Evolutionary conservation across 2,329 filamentous ascomycete species (phyloP), one percentile per base, ranked within the genome.

Genomic region (Phaeosphaeria sp.): DNA sequence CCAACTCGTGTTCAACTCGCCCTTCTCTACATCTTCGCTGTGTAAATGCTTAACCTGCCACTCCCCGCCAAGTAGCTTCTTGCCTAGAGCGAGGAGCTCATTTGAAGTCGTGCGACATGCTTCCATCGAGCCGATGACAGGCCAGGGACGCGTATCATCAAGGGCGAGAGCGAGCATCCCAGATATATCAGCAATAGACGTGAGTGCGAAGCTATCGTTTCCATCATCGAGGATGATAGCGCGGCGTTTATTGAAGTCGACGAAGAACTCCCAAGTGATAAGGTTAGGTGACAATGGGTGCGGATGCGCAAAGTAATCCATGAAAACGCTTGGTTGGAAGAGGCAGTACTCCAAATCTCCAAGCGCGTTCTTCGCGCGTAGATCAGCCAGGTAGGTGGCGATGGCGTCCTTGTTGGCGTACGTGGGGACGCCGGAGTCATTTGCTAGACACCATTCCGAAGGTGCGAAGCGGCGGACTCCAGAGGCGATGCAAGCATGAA

Each of bases 321-420:
- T 65, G 65, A 86, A 86, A 1, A 86, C 63, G 0, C 83, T 84
- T 0, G 82, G 82, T 39, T 86, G 83, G 63, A 87, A 87, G 0
- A 86, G 73, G 0, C 75, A 81, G 68, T 87, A 87, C 57, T 87
- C 83, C 18, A 88, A 73, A 0, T 79, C 81, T 51, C 80, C 79
- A 6, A 87, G 74, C 17, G 81, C 81, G 50, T 80, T 78, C 22
- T 76, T 73, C 13, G 81, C 72, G 40, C 78, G 77, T 3, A 88
- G 59, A 17, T 83, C 70, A 21, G 75, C 61, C 0, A 89, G 76
- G 65, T 88, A 87, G 17, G 79, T 65, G 2, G 80, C 78, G 6
- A 82, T 79, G 3, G 73, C 68, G n/a, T 76, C 74, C 62, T 89
- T 89, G 54, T 80, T 81, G 0, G 70, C 66, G 67, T 83, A 88